Evolutionary conservation across 345 rosid genomes (phyloP).

Genomic region (Punica granatum): DNA sequence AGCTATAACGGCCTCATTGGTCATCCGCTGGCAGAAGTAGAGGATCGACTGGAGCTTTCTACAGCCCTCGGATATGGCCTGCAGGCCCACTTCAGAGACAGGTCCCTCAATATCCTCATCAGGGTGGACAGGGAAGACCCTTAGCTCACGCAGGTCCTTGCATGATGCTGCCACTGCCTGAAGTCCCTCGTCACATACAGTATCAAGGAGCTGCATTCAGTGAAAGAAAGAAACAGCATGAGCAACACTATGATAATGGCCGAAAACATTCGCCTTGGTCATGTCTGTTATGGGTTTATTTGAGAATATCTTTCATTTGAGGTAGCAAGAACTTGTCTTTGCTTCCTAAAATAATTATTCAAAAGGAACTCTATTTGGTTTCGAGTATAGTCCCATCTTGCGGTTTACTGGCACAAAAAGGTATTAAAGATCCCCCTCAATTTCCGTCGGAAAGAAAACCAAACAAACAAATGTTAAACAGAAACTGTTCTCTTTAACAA

Average conservation of each 20-base stretch:
- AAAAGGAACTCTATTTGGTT: too few species aligned
- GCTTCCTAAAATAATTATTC: too few species aligned
- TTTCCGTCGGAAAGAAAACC: too few species aligned
- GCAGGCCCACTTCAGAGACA: slow-evolving; percentile 77
- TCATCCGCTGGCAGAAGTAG: slow-evolving; percentile 79
- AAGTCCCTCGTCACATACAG: slow-evolving; percentile 81
- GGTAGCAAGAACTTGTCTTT: too few species aligned
- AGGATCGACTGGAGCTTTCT: slow-evolving; percentile 67
- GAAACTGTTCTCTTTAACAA: too few species aligned
- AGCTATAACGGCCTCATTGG: slow-evolving; percentile 77
- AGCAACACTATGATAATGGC: neutral
- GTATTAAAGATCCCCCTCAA: too few species aligned
- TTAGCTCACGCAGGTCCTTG: slow-evolving; percentile 72
- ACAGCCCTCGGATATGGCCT: slow-evolving; percentile 76
- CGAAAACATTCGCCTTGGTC: neutral
- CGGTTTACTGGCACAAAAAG: too few species aligned
- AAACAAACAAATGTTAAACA: neutral
- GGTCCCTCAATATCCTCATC: slow-evolving; percentile 60
- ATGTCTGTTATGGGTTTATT: too few species aligned
- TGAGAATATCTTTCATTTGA: too few species aligned
- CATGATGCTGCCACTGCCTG: slow-evolving; percentile 69
- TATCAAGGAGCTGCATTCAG: slow-evolving; percentile 67
- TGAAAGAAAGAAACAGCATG: neutral
- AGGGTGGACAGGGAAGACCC: slow-evolving; percentile 70
- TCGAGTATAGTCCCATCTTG: too few species aligned